Evolutionary conservation across 345 rosid genomes (phyloP).

Genomic region (Populus nigra): DNA sequence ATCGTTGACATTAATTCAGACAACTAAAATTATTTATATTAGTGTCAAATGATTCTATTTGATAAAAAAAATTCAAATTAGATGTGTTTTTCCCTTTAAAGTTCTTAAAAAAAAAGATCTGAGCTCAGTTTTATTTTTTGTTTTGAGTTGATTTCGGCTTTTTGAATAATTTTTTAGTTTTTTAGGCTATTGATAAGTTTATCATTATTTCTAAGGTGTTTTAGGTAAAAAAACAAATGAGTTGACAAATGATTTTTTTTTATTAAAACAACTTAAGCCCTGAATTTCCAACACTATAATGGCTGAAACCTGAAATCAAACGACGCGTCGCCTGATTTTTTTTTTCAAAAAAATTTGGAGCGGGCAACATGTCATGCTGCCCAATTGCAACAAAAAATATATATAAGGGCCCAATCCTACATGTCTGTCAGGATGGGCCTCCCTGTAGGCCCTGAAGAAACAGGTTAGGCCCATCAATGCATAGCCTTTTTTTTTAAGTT

Average conservation of each 20-base stretch:
- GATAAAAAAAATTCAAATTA: accelerated
- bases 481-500: no score
- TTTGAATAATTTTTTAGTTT: no score
- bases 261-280: accelerated
- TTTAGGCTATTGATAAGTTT: accelerated
- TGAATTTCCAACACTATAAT: accelerated
- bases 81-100: no score
- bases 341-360: no score
- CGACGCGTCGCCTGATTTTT: accelerated
- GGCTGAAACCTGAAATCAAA: no score
- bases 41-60: no score
- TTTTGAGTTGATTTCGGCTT: no score
- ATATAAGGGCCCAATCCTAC: accelerated
- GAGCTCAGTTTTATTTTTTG: accelerated
- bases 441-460: accelerated
- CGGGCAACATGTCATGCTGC: no score
- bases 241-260: no score
- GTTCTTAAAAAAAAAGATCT: no score
- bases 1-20: accelerated
- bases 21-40: no score
- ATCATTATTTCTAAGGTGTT: no score
- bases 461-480: accelerated
- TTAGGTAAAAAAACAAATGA: accelerated
- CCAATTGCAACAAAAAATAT: accelerated
- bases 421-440: accelerated